phyloP scores from a whole-genome alignment of 768 basidiomycete genomes.

The Tulasnella sp. region DNA sequence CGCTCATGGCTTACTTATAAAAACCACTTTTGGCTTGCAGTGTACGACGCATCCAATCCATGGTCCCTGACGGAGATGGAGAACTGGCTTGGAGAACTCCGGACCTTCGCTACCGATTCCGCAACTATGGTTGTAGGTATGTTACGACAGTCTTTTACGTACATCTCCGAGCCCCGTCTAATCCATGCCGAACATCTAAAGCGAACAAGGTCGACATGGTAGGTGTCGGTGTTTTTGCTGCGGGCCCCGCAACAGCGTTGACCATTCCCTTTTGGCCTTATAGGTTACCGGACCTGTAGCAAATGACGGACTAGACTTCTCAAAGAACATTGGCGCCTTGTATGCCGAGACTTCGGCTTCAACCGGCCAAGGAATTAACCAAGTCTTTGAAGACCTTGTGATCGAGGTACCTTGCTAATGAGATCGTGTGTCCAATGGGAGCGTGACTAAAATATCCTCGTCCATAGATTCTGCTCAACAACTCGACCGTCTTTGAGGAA shows the following conservation, averaged over 20 bases:
- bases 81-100: not conserved
- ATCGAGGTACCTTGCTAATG: not conserved
- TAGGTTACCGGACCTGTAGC: not conserved
- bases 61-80: not conserved
- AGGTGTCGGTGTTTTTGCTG: not conserved
- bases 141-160: not conserved
- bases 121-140: not conserved
- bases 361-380: not conserved
- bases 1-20: not conserved
- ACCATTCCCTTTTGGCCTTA: not conserved
- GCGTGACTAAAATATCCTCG: not conserved
- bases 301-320: not conserved
- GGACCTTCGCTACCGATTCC: not conserved
- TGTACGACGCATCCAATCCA: not conserved
- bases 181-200: not conserved
- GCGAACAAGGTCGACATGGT: not conserved
- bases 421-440: not conserved
- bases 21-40: not conserved
- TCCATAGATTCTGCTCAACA: not conserved
- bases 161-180: not conserved
- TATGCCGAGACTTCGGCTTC: not conserved
- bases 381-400: not conserved
- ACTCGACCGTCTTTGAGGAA: constrained; percentile 4
- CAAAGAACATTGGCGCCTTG: not conserved
- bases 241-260: not conserved